A percentile compares a stretch with the other conserved stretches of the same genome.
Conservation (phyloP, 1,139 yeast species). For the Blastobotrys petasosporus region DNA sequence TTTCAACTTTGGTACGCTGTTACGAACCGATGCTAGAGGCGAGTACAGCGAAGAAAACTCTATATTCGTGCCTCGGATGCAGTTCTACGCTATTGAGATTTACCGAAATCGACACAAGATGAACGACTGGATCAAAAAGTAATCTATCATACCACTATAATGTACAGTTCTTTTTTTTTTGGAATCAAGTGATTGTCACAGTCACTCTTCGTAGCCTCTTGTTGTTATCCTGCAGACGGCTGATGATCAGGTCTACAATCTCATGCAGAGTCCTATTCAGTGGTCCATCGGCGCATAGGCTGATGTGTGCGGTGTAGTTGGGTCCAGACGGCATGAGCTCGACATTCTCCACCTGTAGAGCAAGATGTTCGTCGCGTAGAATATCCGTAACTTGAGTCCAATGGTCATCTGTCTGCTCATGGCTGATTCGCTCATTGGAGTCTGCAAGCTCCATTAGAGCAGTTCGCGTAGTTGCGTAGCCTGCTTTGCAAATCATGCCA, state of each 20-base stretch:
- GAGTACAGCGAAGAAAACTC: constrained; percentile 84
- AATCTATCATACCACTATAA: background rate
- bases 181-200: constrained; percentile 10
- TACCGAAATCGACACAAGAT: constrained; percentile 86
- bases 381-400: constrained; percentile 17
- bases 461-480: constrained; percentile 62
- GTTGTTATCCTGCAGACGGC: constrained; percentile 31
- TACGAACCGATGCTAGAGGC: constrained; percentile 61
- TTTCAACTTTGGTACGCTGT: constrained; percentile 89
- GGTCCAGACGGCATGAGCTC: constrained; percentile 30
- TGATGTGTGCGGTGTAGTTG: constrained; percentile 20
- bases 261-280: constrained; percentile 37
- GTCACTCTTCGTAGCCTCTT: constrained; percentile 34
- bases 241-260: constrained; percentile 34
- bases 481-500: constrained; percentile 73
- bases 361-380: constrained; percentile 12
- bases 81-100: constrained; percentile 91
- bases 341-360: constrained; percentile 14
- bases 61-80: constrained; percentile 85
- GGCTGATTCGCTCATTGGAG: constrained; percentile 28
- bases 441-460: constrained; percentile 77
- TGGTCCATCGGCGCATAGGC: constrained; percentile 6
- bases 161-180: background rate
- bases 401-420: constrained; percentile 18
- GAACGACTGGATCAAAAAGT: constrained; percentile 75